Base-by-base conservation (phyloP, 2,329 filamentous ascomycete species). In the Ophiostoma montium region DNA sequence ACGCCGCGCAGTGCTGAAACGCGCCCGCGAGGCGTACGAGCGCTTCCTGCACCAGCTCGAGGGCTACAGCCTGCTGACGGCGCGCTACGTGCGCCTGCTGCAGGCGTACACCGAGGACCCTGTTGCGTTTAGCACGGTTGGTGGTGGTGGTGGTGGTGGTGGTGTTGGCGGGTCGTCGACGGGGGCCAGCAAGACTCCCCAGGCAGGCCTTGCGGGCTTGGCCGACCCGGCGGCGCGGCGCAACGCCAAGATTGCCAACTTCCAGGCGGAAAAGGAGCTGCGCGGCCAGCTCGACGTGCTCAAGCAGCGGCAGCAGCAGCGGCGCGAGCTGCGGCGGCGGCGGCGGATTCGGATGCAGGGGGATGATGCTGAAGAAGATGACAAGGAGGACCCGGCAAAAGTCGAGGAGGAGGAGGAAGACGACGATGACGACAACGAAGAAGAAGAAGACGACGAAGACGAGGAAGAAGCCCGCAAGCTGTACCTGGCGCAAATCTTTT, bases 231-330 rank as follows among this genome's bases (percentile, higher is more conserved):
- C 81, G 18, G 76, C 79, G 30, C 76, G 83, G 53, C 75, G 92
- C 56, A 82, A 89, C 50, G 78, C 80, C 43, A 98, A 96, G 67
- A 94, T 98, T 57, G 75, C 79, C 41, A 80, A 84, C 53, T 95
- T 88, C 66, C 81, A 78, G 58, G 77, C 85, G 47, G 92, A 96
- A 64, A 95, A 92, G 63, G 80, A 84, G 54, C 66, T 98, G 52
- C 88, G 86, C 65, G 74, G 80, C 56, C 89, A 84, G 63, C 71
- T 96, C n/a, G 85, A 87, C 64, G 62, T 61, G 35, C 64, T 73
- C 57, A 64, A 66, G 48, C 60, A 60, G 33, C 67, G 71, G 38
- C 68, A 69, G 38, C 58, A 46, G 10, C 51, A 49, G 46, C 42
- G 48, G n/a, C 48, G 50, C 12, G 46, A 47, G 45, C 23, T 35